phyloP scores from a whole-genome alignment of 2,329 filamentous ascomycete species.

The Botrytis sinoallii region DNA sequence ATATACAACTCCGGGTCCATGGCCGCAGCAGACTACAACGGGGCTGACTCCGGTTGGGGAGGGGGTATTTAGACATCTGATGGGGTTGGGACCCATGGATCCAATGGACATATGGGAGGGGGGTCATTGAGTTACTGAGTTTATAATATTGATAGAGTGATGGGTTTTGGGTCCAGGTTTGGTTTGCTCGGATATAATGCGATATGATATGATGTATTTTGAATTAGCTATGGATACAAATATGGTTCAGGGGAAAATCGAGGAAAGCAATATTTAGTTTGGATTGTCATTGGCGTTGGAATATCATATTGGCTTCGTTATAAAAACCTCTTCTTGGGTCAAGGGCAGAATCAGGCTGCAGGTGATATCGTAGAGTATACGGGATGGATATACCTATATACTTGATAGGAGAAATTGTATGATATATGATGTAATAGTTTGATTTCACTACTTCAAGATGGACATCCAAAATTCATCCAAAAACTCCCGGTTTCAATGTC shows the following conservation, averaged over 20 bases:
- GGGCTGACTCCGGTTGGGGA: constrained; percentile 56
- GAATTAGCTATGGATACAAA: background rate
- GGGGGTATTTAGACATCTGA: constrained; percentile 54
- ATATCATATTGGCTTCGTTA: background rate
- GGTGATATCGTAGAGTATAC: background rate
- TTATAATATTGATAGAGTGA: background rate
- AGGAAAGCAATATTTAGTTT: background rate
- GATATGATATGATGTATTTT: background rate
- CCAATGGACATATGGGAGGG: constrained; percentile 40
- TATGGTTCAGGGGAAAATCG: background rate
- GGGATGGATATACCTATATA: background rate
- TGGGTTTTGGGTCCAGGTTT: background rate
- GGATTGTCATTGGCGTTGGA: background rate
- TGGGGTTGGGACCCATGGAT: constrained; percentile 58
- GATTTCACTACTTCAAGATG: background rate
- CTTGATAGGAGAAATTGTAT: background rate
- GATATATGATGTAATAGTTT: background rate
- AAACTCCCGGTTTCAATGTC: background rate
- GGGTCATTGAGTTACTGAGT: constrained; percentile 10
- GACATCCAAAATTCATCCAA: background rate
- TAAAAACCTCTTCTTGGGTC: background rate
- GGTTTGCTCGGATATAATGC: background rate
- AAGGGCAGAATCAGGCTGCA: background rate
- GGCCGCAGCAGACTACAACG: constrained; percentile 40
- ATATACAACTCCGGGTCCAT: background rate